Base-by-base conservation (phyloP, 2,329 filamentous ascomycete species). In the Botrytis fragariae region DNA sequence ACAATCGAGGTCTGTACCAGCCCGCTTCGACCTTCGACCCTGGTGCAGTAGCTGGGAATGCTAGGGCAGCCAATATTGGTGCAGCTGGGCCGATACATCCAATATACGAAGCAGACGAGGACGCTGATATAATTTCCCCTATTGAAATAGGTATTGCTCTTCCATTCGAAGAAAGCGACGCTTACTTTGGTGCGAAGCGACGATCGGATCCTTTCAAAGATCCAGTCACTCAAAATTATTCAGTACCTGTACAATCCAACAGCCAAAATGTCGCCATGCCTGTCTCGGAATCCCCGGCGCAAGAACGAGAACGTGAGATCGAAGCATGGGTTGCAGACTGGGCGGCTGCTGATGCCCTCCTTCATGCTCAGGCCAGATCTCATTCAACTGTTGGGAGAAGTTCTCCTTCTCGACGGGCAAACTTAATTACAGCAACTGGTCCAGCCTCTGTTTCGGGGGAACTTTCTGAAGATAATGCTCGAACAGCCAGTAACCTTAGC, bases 91-190 rank as follows among this genome's bases (percentile, higher is more conserved):
- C 84, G 37, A 91, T 91, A 39, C 89, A 90, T 78, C 87, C 88
- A 0, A 91, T 91, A 63, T 88, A 90, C 20, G 89, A 91, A 74
- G 89, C 90, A 75, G 87, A 89, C 69, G 87, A 88, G 73, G 83
- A 83, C 39, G 78, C 78, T 54, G 71, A 68, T 16, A 57, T 71
- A 25, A 68, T 73, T 32, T 73, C 64, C 12, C 70, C 74, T 9
- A 73, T 68, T 63, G 74, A 69, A 29, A 76, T 79, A 12, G 77
- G 78, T 8, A 32, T 79, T 51, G 78, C 76, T 5, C 61, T 78
- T 59, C 72, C 72, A 57, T 35, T 73, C 42, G 72, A 62, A 45
- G 76, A 76, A 9, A 25, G 35, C 2, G 64, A 68, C 6, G 20
- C 45, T 12, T 68, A 42, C 35, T 68, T 71, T 32, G 72, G 76